Percentiles rank a stretch among this genome's conserved stretches.
phyloP scores from a whole-genome alignment of 371 early-diverging fungal species.

The Capniomyces stellatus region DNA sequence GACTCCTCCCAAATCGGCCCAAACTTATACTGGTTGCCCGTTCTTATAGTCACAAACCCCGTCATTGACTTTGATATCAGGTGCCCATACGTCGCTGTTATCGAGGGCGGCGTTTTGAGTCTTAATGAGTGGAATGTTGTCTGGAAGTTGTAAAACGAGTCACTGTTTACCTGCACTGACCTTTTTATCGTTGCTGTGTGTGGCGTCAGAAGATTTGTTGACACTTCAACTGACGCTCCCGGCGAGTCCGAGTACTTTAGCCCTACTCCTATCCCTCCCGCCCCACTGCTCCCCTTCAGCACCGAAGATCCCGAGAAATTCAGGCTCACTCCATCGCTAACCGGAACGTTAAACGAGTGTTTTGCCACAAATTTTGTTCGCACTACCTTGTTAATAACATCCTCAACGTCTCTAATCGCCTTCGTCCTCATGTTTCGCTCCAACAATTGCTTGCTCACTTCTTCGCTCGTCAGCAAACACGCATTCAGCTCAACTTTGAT shows the following conservation, averaged over 20 bases:
- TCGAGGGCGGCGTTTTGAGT: conserved; percentile 13
- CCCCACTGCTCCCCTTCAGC: not conserved
- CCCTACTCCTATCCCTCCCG: conserved; percentile 10
- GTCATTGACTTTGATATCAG: not conserved
- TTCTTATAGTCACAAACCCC: conserved; percentile 8
- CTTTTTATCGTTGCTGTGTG: conserved; percentile 9
- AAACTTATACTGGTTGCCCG: conserved; percentile 19
- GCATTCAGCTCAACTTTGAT: conserved; percentile 1
- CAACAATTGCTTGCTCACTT: not conserved
- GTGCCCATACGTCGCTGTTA: conserved; percentile 4
- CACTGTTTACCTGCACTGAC: conserved; percentile 1
- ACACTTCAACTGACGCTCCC: conserved; percentile 4
- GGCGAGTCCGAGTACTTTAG: conserved; percentile 9
- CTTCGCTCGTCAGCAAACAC: conserved; percentile 2
- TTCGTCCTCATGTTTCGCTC: not conserved
- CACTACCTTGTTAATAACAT: conserved; percentile 21
- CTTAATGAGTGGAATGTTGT: conserved; percentile 7
- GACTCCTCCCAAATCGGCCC: conserved; percentile 10
- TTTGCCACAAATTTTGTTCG: conserved; percentile 47
- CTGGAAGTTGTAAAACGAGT: conserved; percentile 1
- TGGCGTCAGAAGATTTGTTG: conserved; percentile 10
- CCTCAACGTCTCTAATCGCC: not conserved
- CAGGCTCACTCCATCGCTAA: conserved; percentile 4
- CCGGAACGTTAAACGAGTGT: conserved; percentile 44
- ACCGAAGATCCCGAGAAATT: conserved; percentile 8